Base-by-base conservation (phyloP, 352 stramenopile genomes). In the Phytophthora rubi region DNA sequence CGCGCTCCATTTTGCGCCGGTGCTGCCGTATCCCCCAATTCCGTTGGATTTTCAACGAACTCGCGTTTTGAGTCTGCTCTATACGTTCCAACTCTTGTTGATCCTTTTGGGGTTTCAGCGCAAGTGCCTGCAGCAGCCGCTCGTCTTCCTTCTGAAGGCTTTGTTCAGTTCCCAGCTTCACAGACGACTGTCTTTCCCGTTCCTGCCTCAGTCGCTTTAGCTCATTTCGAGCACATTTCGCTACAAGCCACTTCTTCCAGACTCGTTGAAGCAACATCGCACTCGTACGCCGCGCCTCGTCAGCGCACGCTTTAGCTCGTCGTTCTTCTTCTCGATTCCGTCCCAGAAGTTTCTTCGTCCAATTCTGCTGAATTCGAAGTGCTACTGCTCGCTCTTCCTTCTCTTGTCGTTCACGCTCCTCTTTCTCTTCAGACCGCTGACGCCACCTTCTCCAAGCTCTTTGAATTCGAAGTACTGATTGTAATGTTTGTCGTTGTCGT, bases 1-100 rank as follows among this genome's bases (percentile, higher is more conserved):
- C 58, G 28, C 42, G 61, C 47, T 78, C 71, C 56, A 77, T 62
- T 62, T 69, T 72, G 10, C 49, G 51, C 42, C 42, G 62, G n/a
- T 78, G 59, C 10, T 67, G 67, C 21, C 53, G 32, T 32, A 33
- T 52, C 9, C 53, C 53, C 71, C 61, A 75, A 16, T 72, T 75
- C 13, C 66, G 51, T 26, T 70, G 67, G 8, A 75, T 75, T 21
- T 39, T 72, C 28, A 75, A 23, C 12, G 62, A 75, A 16, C 39
- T 75, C 16, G 71, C 26, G 28, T 62, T 53, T 39, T 63, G 65
- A 23, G 42, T 52, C 35, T 73, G 54, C n/a, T 54, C 13, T 6
- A 18, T 12, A 21, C n/a, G 16, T 32, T 73, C 69, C 6, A 33
- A 54, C 42, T 71, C 37, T 39, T 63, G 15, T 7, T 53, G 62